Evolutionary conservation across 2,329 filamentous ascomycete genomes (phyloP).

Genomic region (Penicillium sp.): DNA sequence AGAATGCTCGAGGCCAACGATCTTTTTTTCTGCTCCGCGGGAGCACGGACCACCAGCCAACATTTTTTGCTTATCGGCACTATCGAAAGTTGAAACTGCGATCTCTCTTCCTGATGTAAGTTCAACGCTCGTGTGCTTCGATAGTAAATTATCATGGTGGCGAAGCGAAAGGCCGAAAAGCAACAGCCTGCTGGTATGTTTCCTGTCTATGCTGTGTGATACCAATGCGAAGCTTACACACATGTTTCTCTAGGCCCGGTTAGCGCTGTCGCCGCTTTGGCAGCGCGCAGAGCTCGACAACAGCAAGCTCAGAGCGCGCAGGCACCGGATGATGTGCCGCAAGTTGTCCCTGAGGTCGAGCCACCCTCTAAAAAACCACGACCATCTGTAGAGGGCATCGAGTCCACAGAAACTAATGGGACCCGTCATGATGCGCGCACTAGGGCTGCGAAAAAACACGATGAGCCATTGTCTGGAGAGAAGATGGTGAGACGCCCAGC

Average conservation of each 20-base stretch:
- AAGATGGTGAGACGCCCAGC: conserved; percentile 11
- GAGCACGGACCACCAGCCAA: conserved; percentile 39
- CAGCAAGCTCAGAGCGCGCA: conserved; percentile 29
- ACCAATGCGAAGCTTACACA: conserved; percentile 13
- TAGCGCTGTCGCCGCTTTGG: conserved; percentile 44
- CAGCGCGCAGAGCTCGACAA: conserved; percentile 42
- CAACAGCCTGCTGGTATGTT: conserved; percentile 33
- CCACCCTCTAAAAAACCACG: conserved; percentile 38
- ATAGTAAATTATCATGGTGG: conserved; percentile 22
- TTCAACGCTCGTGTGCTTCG: not conserved
- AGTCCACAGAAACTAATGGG: conserved; percentile 11
- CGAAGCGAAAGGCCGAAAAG: conserved; percentile 42
- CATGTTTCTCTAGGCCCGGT: conserved; percentile 30
- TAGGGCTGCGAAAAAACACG: conserved; percentile 23
- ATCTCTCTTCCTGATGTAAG: conserved; percentile 2
- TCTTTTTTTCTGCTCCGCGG: conserved; percentile 41
- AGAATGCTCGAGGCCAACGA: conserved; percentile 14
- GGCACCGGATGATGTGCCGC: conserved; percentile 19
- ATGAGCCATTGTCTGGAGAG: conserved; percentile 13
- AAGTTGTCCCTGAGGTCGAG: conserved; percentile 23
- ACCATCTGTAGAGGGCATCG: conserved; percentile 25
- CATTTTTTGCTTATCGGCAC: conserved; percentile 30
- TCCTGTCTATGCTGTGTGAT: not conserved
- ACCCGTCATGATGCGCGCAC: conserved; percentile 16
- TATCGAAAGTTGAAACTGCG: conserved; percentile 20